A percentile compares a stretch with the other conserved stretches of the same genome.
These are phyloP conservation scores for Stereocaulon alpinum DNA, from an alignment of 495 filamentous ascomycete species.

Conservation along the genomic window DNA sequence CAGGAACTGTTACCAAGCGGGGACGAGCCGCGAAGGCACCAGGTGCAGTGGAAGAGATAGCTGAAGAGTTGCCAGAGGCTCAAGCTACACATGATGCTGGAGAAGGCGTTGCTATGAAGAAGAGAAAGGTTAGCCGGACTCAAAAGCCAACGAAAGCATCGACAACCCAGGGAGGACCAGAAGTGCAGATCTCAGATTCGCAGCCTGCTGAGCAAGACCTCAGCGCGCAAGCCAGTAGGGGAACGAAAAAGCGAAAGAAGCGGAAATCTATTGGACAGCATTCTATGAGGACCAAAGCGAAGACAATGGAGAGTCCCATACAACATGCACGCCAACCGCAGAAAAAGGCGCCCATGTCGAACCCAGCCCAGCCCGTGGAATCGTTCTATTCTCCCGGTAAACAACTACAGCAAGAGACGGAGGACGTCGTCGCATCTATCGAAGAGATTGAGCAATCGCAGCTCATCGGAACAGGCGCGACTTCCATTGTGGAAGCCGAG, in stretches of 20 bases:
- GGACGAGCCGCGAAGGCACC: not conserved
- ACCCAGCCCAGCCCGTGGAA: not conserved
- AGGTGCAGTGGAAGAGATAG: not conserved
- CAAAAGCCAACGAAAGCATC: not conserved
- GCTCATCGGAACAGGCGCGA: not conserved
- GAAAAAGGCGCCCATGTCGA: not conserved
- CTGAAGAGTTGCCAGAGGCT: not conserved
- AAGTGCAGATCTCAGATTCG: not conserved
- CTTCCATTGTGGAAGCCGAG: not conserved
- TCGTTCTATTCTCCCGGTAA: not conserved
- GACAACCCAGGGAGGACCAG: not conserved
- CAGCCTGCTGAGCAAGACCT: not conserved
- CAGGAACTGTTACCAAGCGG: not conserved
- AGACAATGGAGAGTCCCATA: not conserved
- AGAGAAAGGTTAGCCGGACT: slow-evolving; percentile 2
- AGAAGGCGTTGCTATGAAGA: not conserved
- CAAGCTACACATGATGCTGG: not conserved
- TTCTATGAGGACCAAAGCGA: slow-evolving; percentile 8
- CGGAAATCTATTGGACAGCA: slow-evolving; percentile 22
- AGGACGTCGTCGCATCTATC: not conserved
- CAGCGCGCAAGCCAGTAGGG: not conserved
- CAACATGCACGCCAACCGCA: not conserved
- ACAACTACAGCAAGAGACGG: not conserved
- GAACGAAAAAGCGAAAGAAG: slow-evolving; percentile 19
- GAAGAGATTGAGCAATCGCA: not conserved